Evolutionary conservation across 306 rosid species (phyloP).

Genomic region (Cotoneaster glaucophyllus): DNA sequence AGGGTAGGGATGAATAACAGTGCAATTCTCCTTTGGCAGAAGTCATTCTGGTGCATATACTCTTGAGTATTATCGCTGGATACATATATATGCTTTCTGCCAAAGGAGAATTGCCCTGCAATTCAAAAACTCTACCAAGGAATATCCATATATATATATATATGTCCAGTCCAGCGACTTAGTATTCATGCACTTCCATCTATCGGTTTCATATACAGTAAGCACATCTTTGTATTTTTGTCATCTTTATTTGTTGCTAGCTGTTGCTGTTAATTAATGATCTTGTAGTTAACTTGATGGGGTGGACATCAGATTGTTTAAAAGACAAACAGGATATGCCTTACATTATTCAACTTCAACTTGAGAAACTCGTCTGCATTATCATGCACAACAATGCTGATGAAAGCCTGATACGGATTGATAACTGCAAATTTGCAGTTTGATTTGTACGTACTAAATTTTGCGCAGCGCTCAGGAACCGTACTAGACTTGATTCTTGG

Average conservation of each 20-base stretch:
- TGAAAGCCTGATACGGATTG: background rate
- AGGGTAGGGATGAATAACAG: conserved; percentile 61
- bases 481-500: too few relatives aligned
- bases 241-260: background rate
- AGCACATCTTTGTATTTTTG: background rate
- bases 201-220: background rate
- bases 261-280: background rate
- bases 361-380: background rate
- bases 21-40: conserved; percentile 66
- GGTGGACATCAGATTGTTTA: background rate
- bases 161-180: background rate
- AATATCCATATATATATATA: background rate
- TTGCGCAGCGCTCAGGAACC: too few relatives aligned
- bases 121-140: conserved; percentile 23
- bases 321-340: background rate
- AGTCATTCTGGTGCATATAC: conserved; percentile 19
- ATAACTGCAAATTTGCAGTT: background rate
- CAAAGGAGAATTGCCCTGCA: conserved; percentile 98
- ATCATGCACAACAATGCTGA: background rate
- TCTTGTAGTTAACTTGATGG: background rate
- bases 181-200: background rate
- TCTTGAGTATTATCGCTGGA: background rate
- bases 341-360: background rate
- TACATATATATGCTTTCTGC: conserved; percentile 21
- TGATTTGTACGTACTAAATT: too few relatives aligned